Evolutionary conservation across 1,284 basidiomycete genomes (phyloP).

Genomic region (Fomitopsis schrenkii): DNA sequence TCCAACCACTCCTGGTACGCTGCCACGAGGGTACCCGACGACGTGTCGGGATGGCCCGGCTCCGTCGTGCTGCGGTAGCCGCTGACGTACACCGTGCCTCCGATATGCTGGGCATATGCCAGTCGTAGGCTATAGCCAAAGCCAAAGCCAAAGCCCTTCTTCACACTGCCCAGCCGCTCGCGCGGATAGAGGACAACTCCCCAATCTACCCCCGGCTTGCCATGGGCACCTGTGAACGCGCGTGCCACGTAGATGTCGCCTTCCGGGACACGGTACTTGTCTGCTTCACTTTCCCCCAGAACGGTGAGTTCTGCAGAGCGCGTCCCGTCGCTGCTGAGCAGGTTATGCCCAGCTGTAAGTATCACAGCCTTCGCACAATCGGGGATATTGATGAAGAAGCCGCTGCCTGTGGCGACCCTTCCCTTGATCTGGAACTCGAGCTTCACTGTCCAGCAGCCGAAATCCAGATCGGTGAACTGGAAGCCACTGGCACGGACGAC

Average conservation of each 20-base stretch:
- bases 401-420: neutral
- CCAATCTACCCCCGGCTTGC: neutral
- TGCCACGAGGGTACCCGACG: neutral
- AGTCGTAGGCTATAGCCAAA: constrained; percentile 5
- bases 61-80: neutral
- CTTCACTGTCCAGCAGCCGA: neutral
- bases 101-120: neutral
- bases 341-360: constrained; percentile 7
- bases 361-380: neutral
- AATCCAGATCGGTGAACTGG: neutral
- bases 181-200: neutral
- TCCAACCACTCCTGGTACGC: neutral
- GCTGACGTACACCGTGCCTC: constrained; percentile 4
- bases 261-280: neutral
- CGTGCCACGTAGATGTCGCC: neutral
- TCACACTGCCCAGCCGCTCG: neutral
- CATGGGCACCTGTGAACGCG: neutral
- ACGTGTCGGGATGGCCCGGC: neutral
- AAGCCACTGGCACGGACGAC: neutral
- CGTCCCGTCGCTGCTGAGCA: neutral
- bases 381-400: constrained; percentile 6
- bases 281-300: neutral
- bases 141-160: neutral
- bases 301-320: neutral
- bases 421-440: neutral